Base-by-base conservation (phyloP, 2,329 filamentous ascomycete species). In the Colletotrichum tanaceti region DNA sequence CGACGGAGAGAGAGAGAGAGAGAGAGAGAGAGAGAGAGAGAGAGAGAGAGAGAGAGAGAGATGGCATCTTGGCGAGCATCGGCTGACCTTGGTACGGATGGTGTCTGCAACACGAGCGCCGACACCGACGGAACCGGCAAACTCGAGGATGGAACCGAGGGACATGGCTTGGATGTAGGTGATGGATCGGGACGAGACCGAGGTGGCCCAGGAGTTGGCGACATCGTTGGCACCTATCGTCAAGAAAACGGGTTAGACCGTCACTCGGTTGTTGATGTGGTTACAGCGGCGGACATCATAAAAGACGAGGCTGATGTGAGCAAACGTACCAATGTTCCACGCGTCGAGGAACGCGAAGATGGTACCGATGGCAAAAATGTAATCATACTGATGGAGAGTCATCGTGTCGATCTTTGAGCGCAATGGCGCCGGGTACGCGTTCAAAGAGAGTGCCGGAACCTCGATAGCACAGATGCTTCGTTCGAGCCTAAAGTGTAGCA, bases 311-410 rank as follows among this genome's bases (percentile, higher is more conserved):
- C 13, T 22, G 1, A 41, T 44, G 53, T 32, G 16, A 7, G 43
- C 77, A 68, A n/a, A n/a, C n/a, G n/a, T 77, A 82, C 87, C 87
- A 71, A 89, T 90, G 75, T 90, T 90, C 86, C 86, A 91, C 61
- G 88, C 88, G 76, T 90, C 89, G 47, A 91, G 85, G 75, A 88
- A 87, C 68, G 89, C 87, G 77, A 91, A 91, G 68, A 90, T 84
- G 62, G 86, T 87, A 78, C 86, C 88, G 62, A 90, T 84, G 73
- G 86, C 89, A 72, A 90, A 87, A 70, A 90, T 81, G 75, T 90
- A 90, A 77, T 89, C 84, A 71, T 85, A 90, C 73, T 90, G 83
- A 66, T 81, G 79, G 60, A 88, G 77, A 63, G 69, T 4, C 67
- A 70, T 70, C n/a, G 68, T 54, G 20, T 39, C 28, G 20, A 24